Conservation (phyloP, 179 eudicot genomes). For the Carnegiea gigantea region DNA sequence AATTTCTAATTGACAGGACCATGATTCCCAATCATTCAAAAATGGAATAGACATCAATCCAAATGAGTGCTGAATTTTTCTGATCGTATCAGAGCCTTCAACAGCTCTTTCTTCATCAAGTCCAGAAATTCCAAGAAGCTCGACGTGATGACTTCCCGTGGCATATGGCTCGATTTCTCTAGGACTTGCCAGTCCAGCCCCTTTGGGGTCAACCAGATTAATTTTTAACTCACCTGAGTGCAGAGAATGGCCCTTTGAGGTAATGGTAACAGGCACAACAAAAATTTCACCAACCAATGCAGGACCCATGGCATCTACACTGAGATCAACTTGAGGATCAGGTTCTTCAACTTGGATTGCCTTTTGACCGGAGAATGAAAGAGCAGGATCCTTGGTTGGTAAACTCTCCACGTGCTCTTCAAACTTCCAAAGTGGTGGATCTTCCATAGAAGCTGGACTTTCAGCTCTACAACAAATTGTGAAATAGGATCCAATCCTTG, state of each 20-base stretch:
- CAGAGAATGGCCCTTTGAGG: constrained; percentile 75
- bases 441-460: constrained; percentile 94
- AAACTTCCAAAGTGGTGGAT: constrained; percentile 91
- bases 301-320: constrained; percentile 65
- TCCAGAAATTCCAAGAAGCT: constrained; percentile 71
- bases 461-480: constrained; percentile 89
- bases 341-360: constrained; percentile 93
- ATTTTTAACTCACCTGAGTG: constrained; percentile 85
- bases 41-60: constrained; percentile 84
- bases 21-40: constrained; percentile 64
- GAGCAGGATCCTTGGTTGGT: constrained; percentile 86
- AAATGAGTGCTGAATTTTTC: constrained; percentile 91
- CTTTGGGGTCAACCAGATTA: constrained; percentile 90
- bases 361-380: constrained; percentile 81
- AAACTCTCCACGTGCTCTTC: constrained; percentile 72
- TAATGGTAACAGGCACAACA: constrained; percentile 67
- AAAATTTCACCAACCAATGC: constrained; percentile 93
- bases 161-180: constrained; percentile 67
- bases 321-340: constrained; percentile 81
- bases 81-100: constrained; percentile 46
- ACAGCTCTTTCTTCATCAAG: constrained; percentile 43
- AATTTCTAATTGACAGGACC: constrained; percentile 87
- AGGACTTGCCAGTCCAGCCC: constrained; percentile 97
- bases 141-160: constrained; percentile 76
- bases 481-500: constrained; percentile 70